Conservation (phyloP, 2,329 filamentous ascomycete species). For the Nemania diffusa region DNA sequence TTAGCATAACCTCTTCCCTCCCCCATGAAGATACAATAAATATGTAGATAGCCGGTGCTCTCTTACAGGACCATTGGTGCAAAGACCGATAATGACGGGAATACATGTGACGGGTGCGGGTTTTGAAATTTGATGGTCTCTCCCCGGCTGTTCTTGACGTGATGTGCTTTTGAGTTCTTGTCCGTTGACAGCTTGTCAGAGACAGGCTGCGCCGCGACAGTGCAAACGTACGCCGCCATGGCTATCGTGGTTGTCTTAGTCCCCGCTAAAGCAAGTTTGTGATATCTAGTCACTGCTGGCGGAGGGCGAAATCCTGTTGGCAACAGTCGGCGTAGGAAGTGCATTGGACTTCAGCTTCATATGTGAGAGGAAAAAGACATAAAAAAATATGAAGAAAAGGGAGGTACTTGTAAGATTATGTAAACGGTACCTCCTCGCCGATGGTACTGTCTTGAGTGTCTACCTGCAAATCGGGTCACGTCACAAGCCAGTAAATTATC, state of each 20-base stretch:
- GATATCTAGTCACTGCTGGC: constrained; percentile 26
- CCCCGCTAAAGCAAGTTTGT: constrained; percentile 38
- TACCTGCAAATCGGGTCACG: neutral
- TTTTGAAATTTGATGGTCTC: constrained; percentile 60
- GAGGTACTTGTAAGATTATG: too few species aligned
- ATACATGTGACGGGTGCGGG: constrained; percentile 58
- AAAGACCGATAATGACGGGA: constrained; percentile 31
- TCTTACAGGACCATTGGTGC: constrained; percentile 35
- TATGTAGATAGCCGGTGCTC: neutral
- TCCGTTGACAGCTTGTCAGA: constrained; percentile 52
- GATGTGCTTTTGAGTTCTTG: constrained; percentile 59
- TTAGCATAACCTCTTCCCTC: constrained; percentile 8
- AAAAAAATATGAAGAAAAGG: neutral
- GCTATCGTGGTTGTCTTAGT: constrained; percentile 37
- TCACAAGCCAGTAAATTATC: neutral
- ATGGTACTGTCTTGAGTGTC: too few species aligned
- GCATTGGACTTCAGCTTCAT: constrained; percentile 18
- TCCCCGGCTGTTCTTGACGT: constrained; percentile 56
- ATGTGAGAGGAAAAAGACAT: neutral
- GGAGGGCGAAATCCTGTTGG: constrained; percentile 19
- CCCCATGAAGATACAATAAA: neutral
- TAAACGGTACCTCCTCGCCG: too few species aligned
- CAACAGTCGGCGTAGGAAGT: constrained; percentile 20
- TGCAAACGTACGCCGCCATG: constrained; percentile 44
- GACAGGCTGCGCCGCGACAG: constrained; percentile 45